phyloP scores from a whole-genome alignment of 768 basidiomycete species.

The Tephrocybe sp. region DNA sequence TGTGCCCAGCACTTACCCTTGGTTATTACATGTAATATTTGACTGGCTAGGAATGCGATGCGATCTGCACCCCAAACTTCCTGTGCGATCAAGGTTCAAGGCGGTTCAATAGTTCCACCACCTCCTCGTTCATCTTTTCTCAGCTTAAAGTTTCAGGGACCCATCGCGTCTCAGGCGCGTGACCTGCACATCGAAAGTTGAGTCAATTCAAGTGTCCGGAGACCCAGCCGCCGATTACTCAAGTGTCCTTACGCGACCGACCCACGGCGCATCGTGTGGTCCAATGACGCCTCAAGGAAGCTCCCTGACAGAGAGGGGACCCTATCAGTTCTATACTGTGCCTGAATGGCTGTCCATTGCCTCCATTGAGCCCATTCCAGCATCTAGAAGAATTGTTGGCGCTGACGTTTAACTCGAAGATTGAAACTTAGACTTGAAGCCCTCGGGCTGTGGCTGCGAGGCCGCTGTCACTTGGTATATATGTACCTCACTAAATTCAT shows the following conservation, averaged over 20 bases:
- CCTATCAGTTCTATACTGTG: background rate
- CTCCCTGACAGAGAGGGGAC: background rate
- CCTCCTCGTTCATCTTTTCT: background rate
- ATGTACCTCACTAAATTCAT: too few relatives aligned
- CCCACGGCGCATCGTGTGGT: slow-evolving; percentile 1
- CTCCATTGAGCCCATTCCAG: too few relatives aligned
- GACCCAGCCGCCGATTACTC: slow-evolving; percentile 3
- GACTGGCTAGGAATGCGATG: too few relatives aligned
- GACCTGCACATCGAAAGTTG: background rate
- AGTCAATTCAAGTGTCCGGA: background rate
- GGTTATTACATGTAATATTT: too few relatives aligned
- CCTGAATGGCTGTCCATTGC: too few relatives aligned
- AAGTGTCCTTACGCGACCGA: slow-evolving; percentile 8
- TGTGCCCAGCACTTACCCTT: too few relatives aligned
- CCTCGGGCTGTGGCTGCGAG: too few relatives aligned
- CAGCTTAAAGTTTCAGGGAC: background rate
- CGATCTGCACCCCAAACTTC: background rate
- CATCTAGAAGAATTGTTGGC: too few relatives aligned
- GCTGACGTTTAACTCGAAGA: too few relatives aligned
- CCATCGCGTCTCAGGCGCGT: too few relatives aligned
- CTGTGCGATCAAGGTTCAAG: background rate
- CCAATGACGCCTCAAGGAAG: slow-evolving; percentile 7
- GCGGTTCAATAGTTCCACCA: background rate
- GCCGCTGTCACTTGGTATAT: too few relatives aligned
- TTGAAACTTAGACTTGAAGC: too few relatives aligned